A percentile compares a stretch with the other conserved stretches of the same genome.
Evolutionary conservation across 2,329 filamentous ascomycete species (phyloP).

Genomic region (Ceratocystis diversiconidia): DNA sequence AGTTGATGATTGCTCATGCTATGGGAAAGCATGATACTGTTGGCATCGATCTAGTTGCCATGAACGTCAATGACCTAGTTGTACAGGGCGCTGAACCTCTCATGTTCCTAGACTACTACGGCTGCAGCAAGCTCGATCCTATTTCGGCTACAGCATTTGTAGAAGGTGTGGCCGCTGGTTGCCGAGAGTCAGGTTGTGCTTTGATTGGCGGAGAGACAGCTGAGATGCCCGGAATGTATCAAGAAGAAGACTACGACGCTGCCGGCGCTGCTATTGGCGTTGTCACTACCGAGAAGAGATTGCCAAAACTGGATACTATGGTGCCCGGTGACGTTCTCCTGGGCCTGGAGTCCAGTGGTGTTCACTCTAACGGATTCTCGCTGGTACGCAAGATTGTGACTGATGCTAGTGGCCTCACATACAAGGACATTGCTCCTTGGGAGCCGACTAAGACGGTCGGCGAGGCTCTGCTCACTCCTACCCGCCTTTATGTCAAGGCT

Average conservation of each 20-base stretch:
- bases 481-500: conserved; percentile 81
- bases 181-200: conserved; percentile 70
- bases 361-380: conserved; percentile 95
- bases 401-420: conserved; percentile 54
- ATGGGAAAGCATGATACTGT: conserved; percentile 87
- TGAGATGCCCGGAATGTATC: conserved; percentile 95
- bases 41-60: conserved; percentile 90
- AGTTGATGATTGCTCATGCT: conserved; percentile 86
- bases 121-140: conserved; percentile 75
- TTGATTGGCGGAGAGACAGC: conserved; percentile 95
- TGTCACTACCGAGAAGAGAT: conserved; percentile 51
- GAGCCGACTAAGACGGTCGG: conserved; percentile 49
- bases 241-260: conserved; percentile 79
- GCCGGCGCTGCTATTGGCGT: conserved; percentile 82
- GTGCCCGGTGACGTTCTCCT: conserved; percentile 68
- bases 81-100: conserved; percentile 90
- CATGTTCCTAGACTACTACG: conserved; percentile 97
- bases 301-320: conserved; percentile 69
- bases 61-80: conserved; percentile 97
- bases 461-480: conserved; percentile 69
- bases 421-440: conserved; percentile 67
- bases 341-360: conserved; percentile 69
- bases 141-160: conserved; percentile 72
- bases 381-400: conserved; percentile 77
- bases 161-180: conserved; percentile 77